Evolutionary conservation across 768 basidiomycete species (phyloP).

Genomic region (Boletus sensibilis): DNA sequence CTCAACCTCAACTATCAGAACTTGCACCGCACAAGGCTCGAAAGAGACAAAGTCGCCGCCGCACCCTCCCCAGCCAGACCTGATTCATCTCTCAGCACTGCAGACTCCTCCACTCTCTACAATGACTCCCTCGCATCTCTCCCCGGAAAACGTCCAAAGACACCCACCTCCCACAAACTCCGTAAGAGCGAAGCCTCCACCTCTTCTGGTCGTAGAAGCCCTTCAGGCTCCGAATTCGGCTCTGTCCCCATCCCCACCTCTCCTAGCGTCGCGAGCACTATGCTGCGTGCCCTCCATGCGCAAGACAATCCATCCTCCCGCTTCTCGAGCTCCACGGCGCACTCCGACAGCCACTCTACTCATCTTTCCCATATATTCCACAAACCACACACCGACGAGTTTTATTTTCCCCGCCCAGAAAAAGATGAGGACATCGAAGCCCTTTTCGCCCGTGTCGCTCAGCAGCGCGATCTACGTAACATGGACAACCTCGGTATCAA

Average conservation of each 20-base stretch:
- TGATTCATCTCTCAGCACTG: slow-evolving; percentile 52
- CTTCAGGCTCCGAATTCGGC: slow-evolving; percentile 54
- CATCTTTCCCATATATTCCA: slow-evolving; percentile 54
- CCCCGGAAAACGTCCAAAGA: slow-evolving; percentile 37
- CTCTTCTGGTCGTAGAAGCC: slow-evolving; percentile 48
- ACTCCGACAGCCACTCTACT: slow-evolving; percentile 48
- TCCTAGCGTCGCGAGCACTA: slow-evolving; percentile 31
- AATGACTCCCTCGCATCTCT: slow-evolving; percentile 46
- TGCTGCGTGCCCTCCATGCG: slow-evolving; percentile 52
- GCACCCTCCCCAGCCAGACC: slow-evolving; percentile 36
- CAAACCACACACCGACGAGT: slow-evolving; percentile 54
- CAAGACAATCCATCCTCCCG: slow-evolving; percentile 62
- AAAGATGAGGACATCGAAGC: slow-evolving; percentile 75
- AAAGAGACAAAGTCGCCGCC: slow-evolving; percentile 48
- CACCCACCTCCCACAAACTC: slow-evolving; percentile 35
- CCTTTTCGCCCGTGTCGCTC: slow-evolving; percentile 76
- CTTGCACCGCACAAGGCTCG: slow-evolving; percentile 48
- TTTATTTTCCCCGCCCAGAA: slow-evolving; percentile 74
- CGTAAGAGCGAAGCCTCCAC: slow-evolving; percentile 57
- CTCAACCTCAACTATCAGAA: slow-evolving; percentile 63
- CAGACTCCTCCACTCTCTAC: slow-evolving; percentile 59
- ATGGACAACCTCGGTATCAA: slow-evolving; percentile 63
- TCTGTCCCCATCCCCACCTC: slow-evolving; percentile 38
- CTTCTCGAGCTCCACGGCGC: slow-evolving; percentile 43
- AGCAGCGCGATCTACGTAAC: slow-evolving; percentile 63